phyloP scores from a whole-genome alignment of 257 asterid genomes.

The Solanum acaule region DNA sequence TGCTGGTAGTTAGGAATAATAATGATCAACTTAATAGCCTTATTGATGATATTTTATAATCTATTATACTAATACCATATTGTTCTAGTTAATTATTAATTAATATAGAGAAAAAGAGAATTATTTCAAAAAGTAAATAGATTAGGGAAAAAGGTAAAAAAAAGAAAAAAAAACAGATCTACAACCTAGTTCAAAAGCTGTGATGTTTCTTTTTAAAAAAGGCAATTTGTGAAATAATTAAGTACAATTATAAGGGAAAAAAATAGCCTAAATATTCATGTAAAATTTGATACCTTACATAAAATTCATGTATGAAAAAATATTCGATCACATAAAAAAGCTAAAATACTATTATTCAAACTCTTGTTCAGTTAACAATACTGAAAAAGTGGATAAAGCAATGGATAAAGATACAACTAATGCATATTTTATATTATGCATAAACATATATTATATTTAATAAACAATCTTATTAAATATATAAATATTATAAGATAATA shows the following conservation, averaged over 20 bases:
- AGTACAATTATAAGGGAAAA: too few relatives aligned
- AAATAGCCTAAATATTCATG: too few relatives aligned
- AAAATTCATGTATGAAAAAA: too few relatives aligned
- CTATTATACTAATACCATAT: background rate
- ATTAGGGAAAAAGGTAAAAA: background rate
- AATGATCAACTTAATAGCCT: background rate
- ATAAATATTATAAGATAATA: background rate
- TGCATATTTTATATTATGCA: background rate
- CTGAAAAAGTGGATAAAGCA: background rate
- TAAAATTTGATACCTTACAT: too few relatives aligned
- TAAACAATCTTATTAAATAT: background rate
- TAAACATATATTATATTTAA: too few relatives aligned
- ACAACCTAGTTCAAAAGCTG: background rate
- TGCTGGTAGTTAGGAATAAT: background rate
- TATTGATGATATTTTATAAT: background rate
- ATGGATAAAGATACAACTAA: background rate
- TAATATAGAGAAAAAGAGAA: background rate
- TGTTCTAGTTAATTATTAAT: background rate
- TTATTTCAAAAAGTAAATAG: background rate
- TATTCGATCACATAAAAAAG: too few relatives aligned
- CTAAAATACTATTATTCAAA: background rate
- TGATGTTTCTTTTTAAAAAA: too few relatives aligned
- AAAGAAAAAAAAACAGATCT: background rate
- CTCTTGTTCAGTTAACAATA: background rate
- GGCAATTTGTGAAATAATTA: background rate